phyloP scores from a whole-genome alignment of 2,329 filamentous ascomycete species.

The Aspergillus sp. region DNA sequence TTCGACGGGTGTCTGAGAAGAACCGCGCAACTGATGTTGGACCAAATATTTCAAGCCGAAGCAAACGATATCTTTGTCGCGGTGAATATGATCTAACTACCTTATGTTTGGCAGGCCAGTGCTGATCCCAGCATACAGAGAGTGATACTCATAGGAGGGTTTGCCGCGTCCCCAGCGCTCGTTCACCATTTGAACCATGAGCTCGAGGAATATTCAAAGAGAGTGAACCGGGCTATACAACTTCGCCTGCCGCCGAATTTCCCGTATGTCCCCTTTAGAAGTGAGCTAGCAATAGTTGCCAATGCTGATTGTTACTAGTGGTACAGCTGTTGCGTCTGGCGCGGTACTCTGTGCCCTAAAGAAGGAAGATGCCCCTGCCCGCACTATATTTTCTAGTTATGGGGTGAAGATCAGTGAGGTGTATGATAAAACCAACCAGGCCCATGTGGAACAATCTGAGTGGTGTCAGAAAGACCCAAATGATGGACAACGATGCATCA shows the following conservation, averaged over 20 bases:
- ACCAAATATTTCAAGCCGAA: constrained; percentile 23
- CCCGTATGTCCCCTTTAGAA: neutral
- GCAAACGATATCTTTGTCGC: constrained; percentile 11
- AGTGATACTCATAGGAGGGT: constrained; percentile 32
- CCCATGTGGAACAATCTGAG: constrained; percentile 10
- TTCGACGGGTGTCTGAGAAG: constrained; percentile 16
- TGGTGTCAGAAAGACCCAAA: constrained; percentile 4
- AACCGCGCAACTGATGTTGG: constrained; percentile 14
- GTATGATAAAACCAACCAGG: constrained; percentile 10
- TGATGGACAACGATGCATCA: constrained; percentile 14
- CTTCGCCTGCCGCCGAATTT: constrained; percentile 3
- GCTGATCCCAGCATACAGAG: constrained; percentile 15
- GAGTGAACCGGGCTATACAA: neutral
- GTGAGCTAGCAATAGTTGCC: neutral
- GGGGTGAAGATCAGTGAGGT: constrained; percentile 21
- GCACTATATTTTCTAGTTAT: constrained; percentile 27
- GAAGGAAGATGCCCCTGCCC: constrained; percentile 24
- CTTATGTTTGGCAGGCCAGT: neutral
- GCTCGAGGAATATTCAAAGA: neutral
- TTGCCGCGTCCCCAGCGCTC: constrained; percentile 27
- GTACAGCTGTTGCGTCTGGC: constrained; percentile 27
- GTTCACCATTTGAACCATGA: constrained; percentile 14
- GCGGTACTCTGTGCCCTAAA: constrained; percentile 29
- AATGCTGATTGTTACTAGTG: constrained; percentile 8
- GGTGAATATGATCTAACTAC: neutral